phyloP scores from a whole-genome alignment of 306 rosid species.

The Boehmeria nivea region DNA sequence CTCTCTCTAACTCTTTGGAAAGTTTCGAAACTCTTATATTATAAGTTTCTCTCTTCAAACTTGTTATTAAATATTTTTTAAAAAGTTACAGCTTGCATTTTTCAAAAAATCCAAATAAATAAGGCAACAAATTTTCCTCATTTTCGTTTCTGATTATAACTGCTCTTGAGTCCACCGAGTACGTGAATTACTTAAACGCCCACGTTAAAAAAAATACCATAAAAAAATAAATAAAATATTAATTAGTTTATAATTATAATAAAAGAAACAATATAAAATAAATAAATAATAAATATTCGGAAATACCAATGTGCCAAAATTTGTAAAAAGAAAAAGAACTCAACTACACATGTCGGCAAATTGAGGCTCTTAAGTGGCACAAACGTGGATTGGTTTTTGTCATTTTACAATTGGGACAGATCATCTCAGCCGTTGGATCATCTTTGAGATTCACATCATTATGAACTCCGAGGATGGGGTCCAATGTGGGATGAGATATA shows the following conservation, averaged over 20 bases:
- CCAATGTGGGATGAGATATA: conserved; percentile 13
- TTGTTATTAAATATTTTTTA: background rate
- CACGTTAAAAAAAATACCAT: background rate
- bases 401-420: conserved; percentile 7
- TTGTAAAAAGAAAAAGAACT: conserved; percentile 9
- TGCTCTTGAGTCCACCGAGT: background rate
- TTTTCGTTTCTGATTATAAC: conserved; percentile 26
- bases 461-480: conserved; percentile 15
- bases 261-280: background rate
- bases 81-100: conserved; percentile 23
- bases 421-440: conserved; percentile 25
- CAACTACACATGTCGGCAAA: conserved; percentile 37
- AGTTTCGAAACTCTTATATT: background rate
- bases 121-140: conserved; percentile 40
- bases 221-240: background rate
- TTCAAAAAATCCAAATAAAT: conserved; percentile 21
- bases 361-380: conserved; percentile 21
- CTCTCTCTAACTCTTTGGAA: too few relatives aligned
- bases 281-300: conserved; percentile 22
- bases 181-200: conserved; percentile 31
- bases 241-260: background rate
- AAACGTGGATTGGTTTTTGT: conserved; percentile 26
- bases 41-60: background rate
- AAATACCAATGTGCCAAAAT: conserved; percentile 36
- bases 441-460: conserved; percentile 30